Evolutionary conservation across 768 basidiomycete genomes (phyloP), one percentile per base, ranked within the genome.

Genomic region (Trametes cingulata): DNA sequence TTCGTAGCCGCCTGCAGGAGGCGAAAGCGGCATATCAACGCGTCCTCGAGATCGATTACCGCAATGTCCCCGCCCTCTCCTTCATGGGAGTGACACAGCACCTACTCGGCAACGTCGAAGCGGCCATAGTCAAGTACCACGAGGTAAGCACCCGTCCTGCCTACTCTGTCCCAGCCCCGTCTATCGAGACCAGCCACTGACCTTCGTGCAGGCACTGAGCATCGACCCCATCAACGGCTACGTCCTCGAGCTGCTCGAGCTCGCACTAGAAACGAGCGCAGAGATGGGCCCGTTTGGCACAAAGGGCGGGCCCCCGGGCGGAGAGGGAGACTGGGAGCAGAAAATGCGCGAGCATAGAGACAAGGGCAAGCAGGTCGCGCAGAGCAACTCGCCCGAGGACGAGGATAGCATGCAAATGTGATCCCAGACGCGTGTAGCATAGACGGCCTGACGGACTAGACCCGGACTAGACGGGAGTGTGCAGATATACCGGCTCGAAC

Each of bases 31-130:
- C 87, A 29, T 98, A 96, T 70, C 80, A 83, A 64, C 85, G 84
- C 54, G 94, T 95, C 1, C 76, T 98, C 19, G 86, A 91, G 68
- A 83, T 98, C 35, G 93, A 98, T 65, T 87, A 94, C n/a, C 83
- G 90, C 33, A 85, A 90, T 61, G 80, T 90, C 1, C 80, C 85
- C 12, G 94, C 93, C 2, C 84, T 95, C 52, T 88, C 90, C 4
- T 93, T 91, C 68, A 78, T 98, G 0, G 97, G 94, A n/a, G 86
- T 97, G 71, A 87, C 96, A 2, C 79, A 88, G 66, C 94, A 97
- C 65, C 77, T 91, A 17, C 75, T 86, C 63, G 85, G 84, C 22
- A 79, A 92, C 48, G 73, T 87, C 6, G 88, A 95, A 65, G 81
- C 82, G 13, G 91, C 96, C 2, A 95, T 99, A 65, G 76, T 93